A percentile compares a stretch with the other conserved stretches of the same genome.
Conservation (phyloP, 352 stramenopile genomes). For the Pythium insidiosum region DNA sequence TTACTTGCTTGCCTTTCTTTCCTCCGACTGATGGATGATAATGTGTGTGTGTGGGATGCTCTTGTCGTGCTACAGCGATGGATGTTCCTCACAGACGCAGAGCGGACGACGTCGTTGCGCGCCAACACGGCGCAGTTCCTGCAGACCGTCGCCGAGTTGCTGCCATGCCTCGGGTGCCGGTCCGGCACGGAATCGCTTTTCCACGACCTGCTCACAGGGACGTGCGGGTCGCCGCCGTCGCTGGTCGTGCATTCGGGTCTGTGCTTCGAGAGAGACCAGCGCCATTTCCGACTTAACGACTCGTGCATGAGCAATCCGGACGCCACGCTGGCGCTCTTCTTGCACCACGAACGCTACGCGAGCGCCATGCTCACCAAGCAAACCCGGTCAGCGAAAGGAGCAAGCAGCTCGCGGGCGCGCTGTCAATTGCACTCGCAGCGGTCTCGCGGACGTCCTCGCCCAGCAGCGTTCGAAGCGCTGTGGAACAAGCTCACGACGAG, state of each 20-base stretch:
- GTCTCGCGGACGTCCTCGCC: conserved; percentile 54
- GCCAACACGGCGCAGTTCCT: conserved; percentile 64
- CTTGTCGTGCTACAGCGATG: conserved; percentile 35
- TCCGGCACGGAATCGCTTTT: conserved; percentile 71
- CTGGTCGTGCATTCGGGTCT: conserved; percentile 45
- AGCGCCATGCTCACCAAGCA: conserved; percentile 47
- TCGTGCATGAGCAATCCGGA: conserved; percentile 60
- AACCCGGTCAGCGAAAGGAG: conserved; percentile 21
- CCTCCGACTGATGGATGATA: background rate
- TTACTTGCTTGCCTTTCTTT: too few species aligned
- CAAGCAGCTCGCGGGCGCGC: conserved; percentile 35
- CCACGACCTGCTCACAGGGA: conserved; percentile 50
- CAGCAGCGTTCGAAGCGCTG: conserved; percentile 65
- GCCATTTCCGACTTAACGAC: conserved; percentile 63
- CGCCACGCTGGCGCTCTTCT: conserved; percentile 60
- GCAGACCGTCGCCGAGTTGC: conserved; percentile 55
- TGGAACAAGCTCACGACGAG: conserved; percentile 75
- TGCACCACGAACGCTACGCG: conserved; percentile 69
- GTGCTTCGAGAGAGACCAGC: conserved; percentile 41
- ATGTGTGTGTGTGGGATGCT: conserved; percentile 1
- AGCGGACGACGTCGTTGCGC: conserved; percentile 57
- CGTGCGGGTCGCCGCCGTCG: conserved; percentile 19
- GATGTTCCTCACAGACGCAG: conserved; percentile 67
- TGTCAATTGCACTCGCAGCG: conserved; percentile 77
- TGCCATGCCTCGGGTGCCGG: conserved; percentile 74